Base-by-base conservation (phyloP, 192 early-diverging fungal species). In the Gaertneriomyces sp. region DNA sequence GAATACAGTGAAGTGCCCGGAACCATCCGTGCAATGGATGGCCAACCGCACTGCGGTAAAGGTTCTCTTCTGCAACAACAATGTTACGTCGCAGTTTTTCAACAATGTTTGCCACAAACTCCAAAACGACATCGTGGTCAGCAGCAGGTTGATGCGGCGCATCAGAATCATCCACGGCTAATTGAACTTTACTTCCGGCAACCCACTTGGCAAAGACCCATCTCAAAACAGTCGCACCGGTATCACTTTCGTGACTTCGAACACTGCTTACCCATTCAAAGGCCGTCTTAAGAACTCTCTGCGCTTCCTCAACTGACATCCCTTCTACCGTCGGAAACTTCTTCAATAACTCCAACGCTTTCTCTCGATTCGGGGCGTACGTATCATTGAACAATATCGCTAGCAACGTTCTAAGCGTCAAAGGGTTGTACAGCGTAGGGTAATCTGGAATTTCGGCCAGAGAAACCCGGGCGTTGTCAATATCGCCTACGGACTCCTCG, bases 141-240 rank as follows among this genome's bases (percentile, higher is more conserved):
- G 25, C 25, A 33, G 25, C 25, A 33, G 25, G 25, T 33, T 33
- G 41, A 33, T 14, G 57, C 20, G 47, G 16, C 57, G 19, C 38
- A 44, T 16, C 56, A 44, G 55, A 38, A 38, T 38, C 20, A 6
- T 51, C 49, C 49, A 51, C 49, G 53, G 14, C n/a, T 16, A 66
- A 45, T 6, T 45, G 45, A 38, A 56, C 12, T 5, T 52, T 45
- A 10, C 14, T 14, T 58, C 25, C 67, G 9, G 81, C 60, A 6
- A 91, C 87, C 74, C 90, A 93, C 61, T 90, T 91, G 41, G 79
- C 76, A 77, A 92, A 93, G 19, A 93, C 68, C 70, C 89, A 79
- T 17, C 89, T 82, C 43, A 93, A 76, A 10, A 93, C 73, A 67
- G 89, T 81, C n/a, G 90, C 89, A 40, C 91, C 93, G 64, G 86